phyloP scores from a whole-genome alignment of 2,329 filamentous ascomycete genomes.

The Colletotrichum navitas region DNA sequence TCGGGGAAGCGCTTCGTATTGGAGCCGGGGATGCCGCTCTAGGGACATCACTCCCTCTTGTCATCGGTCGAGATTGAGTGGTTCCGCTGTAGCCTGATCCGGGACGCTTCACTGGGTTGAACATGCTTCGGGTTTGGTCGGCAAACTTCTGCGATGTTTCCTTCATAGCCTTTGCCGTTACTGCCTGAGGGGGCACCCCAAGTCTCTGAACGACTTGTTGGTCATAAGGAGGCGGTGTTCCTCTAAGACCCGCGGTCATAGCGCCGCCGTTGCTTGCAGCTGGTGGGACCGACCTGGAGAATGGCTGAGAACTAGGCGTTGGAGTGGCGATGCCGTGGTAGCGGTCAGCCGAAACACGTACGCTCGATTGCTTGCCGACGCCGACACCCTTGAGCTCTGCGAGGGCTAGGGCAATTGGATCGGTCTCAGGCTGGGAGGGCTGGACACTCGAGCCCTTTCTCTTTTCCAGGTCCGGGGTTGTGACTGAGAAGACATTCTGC shows the following conservation, averaged over 20 bases:
- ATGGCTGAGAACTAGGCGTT: slow-evolving; percentile 64
- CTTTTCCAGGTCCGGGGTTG: slow-evolving; percentile 76
- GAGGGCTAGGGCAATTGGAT: slow-evolving; percentile 92
- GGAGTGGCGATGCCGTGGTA: slow-evolving; percentile 95
- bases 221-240: slow-evolving; percentile 90
- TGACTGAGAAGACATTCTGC: slow-evolving; percentile 95
- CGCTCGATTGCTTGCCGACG: slow-evolving; percentile 80
- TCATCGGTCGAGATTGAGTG: slow-evolving; percentile 67
- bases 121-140: slow-evolving; percentile 85
- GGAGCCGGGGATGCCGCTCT: slow-evolving; percentile 77
- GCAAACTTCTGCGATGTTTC: slow-evolving; percentile 92
- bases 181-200: slow-evolving; percentile 90
- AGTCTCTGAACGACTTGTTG: slow-evolving; percentile 79
- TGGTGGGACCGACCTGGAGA: slow-evolving; percentile 57
- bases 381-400: slow-evolving; percentile 90
- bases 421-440: slow-evolving; percentile 71
- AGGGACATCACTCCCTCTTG: slow-evolving; percentile 70
- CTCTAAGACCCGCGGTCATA: slow-evolving; percentile 70
- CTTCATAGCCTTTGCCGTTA: slow-evolving; percentile 95
- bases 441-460: slow-evolving; percentile 52
- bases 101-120: slow-evolving; percentile 59
- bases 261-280: slow-evolving; percentile 55
- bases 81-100: slow-evolving; percentile 54
- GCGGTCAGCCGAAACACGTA: slow-evolving; percentile 92
- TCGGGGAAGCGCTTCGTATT: slow-evolving; percentile 72